phyloP scores from a whole-genome alignment of 345 rosid genomes.

The Cardamine chenopodiifolia region DNA sequence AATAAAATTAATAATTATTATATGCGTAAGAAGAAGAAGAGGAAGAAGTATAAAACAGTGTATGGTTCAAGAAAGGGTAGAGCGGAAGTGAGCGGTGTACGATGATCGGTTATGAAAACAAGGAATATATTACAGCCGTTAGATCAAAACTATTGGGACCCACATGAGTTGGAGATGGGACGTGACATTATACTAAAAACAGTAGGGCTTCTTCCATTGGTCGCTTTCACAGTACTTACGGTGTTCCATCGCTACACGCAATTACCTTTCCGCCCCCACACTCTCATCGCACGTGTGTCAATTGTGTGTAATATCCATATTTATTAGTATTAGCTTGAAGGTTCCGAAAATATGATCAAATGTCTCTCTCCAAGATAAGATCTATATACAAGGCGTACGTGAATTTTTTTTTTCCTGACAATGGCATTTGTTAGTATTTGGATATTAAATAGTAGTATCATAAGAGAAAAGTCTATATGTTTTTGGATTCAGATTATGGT shows the following conservation, averaged over 20 bases:
- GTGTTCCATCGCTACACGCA: constrained; percentile 45
- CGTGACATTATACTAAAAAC: constrained; percentile 35
- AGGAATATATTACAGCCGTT: constrained; percentile 34
- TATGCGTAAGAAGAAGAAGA: constrained; percentile 1
- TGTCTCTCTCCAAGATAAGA: not conserved
- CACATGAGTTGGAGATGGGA: constrained; percentile 40
- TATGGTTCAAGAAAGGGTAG: constrained; percentile 25
- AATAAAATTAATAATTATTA: not conserved
- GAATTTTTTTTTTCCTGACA: not conserved
- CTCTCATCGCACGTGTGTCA: constrained; percentile 31
- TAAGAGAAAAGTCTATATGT: not conserved
- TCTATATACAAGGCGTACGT: too few species aligned
- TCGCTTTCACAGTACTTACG: constrained; percentile 44
- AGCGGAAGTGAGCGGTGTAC: constrained; percentile 39
- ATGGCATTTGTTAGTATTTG: not conserved
- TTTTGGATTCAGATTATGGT: not conserved
- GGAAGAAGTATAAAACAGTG: constrained; percentile 36
- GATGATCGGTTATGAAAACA: constrained; percentile 41
- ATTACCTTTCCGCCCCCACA: constrained; percentile 24
- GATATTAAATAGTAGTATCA: not conserved
- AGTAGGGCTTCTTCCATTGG: constrained; percentile 34
- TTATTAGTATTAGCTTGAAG: not conserved
- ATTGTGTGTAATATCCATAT: not conserved
- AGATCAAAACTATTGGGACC: constrained; percentile 27
- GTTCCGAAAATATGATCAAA: not conserved